Evolutionary conservation across 768 basidiomycete genomes (phyloP), one percentile per base, ranked within the genome.

Genomic region (Leccinum longicurvipes): DNA sequence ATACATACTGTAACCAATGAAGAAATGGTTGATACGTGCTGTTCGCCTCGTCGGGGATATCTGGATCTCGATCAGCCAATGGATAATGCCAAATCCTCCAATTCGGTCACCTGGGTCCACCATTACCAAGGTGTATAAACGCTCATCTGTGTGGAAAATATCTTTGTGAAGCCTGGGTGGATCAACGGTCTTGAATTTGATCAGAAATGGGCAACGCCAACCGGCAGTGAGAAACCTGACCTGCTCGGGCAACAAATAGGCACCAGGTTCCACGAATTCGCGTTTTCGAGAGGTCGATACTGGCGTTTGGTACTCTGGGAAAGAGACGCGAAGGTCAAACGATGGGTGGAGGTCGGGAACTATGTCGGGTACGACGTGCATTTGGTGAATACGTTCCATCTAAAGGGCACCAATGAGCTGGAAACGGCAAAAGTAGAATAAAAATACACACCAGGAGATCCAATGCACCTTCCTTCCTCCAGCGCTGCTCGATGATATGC

Each of bases 351-450:
- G 67, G 34, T 75, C 75, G 1, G 90, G 83, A 17, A 98, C 69
- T 11, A 95, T 74, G 66, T 99, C 96, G 0, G 96, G 95, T 2
- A 97, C 78, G 55, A 98, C 86, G 49, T 86, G 74, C 92, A 97
- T 93, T 73, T 94, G 91, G 62, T 92, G 79, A 45, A 98, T 66
- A 66, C 95, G 88, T 67, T 97, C 91, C 93, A 97, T 97, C 89
- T 94, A 66, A 7, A 28, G 28, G 19, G 23, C 11, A 11, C 9
- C 9, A 31, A 23, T 49, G 28, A 45, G n/a, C 23, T 21, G 14
- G 47, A 27, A 25, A 48, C 1, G 12, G 42, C n/a, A 19, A 12
- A 4, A 27, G 3, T 23, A 23, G 9, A 12, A 27, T 14, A 6
- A 27, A 28, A 42, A 17, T 12, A 31, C 56, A 14, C 29, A 93